These are phyloP conservation scores for Lactifluus pinguis DNA, from an alignment of 768 basidiomycete species.

Conservation along the genomic window DNA sequence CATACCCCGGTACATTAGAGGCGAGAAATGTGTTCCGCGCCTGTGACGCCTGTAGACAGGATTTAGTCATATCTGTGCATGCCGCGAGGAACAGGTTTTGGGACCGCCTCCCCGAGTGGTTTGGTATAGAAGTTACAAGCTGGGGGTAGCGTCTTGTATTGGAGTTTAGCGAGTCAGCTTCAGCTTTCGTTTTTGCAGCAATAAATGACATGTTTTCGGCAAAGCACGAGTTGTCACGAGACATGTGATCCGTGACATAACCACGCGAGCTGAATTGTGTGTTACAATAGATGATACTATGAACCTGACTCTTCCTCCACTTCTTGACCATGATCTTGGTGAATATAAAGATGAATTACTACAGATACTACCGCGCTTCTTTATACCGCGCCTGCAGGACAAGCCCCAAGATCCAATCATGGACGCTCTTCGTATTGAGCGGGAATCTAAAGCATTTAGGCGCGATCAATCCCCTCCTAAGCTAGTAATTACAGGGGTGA, in stretches of 20 bases:
- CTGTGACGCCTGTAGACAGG: conserved; percentile 16
- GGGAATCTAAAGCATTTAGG: background rate
- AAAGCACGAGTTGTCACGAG: background rate
- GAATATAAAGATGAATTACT: conserved; percentile 10
- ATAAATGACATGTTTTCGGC: background rate
- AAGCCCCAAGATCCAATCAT: conserved; percentile 75
- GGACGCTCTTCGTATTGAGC: conserved; percentile 37
- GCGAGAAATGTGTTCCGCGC: conserved; percentile 10
- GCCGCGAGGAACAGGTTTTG: conserved; percentile 15
- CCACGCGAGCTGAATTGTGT: background rate
- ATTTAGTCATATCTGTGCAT: conserved; percentile 11
- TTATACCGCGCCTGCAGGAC: conserved; percentile 55
- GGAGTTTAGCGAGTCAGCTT: background rate
- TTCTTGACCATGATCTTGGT: background rate
- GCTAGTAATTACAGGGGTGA: conserved; percentile 7
- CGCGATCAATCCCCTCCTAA: background rate
- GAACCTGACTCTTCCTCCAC: conserved; percentile 3
- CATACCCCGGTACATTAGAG: conserved; percentile 4
- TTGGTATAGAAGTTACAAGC: conserved; percentile 12
- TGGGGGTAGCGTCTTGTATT: conserved; percentile 7
- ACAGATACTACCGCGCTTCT: conserved; percentile 33
- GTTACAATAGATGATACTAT: background rate
- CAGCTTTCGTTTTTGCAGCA: background rate
- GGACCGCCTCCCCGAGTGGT: conserved; percentile 18
- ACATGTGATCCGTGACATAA: background rate